These are phyloP conservation scores for Penicillium steckii DNA, from an alignment of 495 filamentous ascomycete species.

Conservation along the genomic window DNA sequence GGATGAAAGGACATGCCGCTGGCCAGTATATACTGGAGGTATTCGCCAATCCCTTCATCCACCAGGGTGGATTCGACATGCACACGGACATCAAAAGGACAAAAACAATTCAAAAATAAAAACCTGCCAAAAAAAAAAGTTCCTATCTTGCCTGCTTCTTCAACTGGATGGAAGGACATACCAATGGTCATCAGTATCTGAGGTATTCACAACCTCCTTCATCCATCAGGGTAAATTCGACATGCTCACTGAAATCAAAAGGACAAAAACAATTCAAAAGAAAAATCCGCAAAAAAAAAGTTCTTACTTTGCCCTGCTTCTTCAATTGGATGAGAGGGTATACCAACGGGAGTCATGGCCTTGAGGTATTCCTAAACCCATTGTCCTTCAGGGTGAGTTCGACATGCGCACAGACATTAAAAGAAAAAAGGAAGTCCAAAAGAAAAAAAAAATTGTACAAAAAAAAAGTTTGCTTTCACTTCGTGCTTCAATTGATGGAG, in stretches of 20 bases:
- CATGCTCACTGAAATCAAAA: no score
- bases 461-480: no score
- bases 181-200: not conserved
- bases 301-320: not conserved
- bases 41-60: not conserved
- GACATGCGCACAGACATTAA: no score
- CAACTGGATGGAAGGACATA: no score
- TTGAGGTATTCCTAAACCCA: not conserved
- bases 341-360: not conserved
- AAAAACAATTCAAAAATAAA: no score
- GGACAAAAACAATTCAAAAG: not conserved
- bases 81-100: no score
- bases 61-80: not conserved
- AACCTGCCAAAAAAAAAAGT: no score
- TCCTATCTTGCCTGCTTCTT: no score
- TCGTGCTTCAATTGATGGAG: no score
- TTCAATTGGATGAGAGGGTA: not conserved
- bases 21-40: not conserved
- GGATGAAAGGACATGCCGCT: not conserved
- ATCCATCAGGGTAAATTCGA: no score
- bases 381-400: not conserved
- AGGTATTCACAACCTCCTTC: not conserved
- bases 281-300: not conserved
- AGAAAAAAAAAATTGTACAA: no score
- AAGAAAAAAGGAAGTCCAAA: no score